Evolutionary conservation across 306 rosid genomes (phyloP), one percentile per base, ranked within the genome.

Genomic region (Trifolium repens): DNA sequence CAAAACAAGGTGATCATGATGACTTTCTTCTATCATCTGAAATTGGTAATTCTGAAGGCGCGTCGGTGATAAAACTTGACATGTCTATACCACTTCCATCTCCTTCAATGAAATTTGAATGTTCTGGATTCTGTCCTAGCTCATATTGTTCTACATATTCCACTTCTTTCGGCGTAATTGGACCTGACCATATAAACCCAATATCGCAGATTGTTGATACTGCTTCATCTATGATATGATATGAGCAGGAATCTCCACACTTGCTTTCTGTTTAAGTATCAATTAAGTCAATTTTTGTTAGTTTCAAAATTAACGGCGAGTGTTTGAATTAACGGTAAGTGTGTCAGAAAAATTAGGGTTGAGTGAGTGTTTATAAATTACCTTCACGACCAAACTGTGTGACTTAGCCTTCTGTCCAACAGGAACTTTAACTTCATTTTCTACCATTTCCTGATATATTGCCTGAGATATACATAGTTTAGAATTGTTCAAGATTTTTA

Each of bases 181-280:
- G 98, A 55, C 96, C 97, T 49, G 98, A 93, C 93, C 96, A 93
- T 87, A 89, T 88, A 4, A 91, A 78, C 50, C 86, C 93, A 67
- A 93, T 86, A 16, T 89, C 90, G 0, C 74, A 84, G 65, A 91
- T 86, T 0, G 84, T 84, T 66, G 96, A 91, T 44, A 91, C 85
- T 67, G 91, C 96, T 87, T 90, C 91, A 39, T 90, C 96, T 71
- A 86, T 82, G 78, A 90, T 71, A 86, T 82, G 78, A 90, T 85
- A 69, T 88, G 87, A 66, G 96, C 84, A 37, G 93, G 93, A 67
- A 90, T 83, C 79, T 86, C 68, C 50, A 27, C 73, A 65, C 76
- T 78, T 27, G 80, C 84, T 67, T 86, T 88, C 96, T 90, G 87
- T 64, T 82, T 60, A 19, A 70, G 44, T 47, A 57, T 35, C 43